Base-by-base conservation (phyloP, 345 rosid species). In the Melaleuca quinquenervia region DNA sequence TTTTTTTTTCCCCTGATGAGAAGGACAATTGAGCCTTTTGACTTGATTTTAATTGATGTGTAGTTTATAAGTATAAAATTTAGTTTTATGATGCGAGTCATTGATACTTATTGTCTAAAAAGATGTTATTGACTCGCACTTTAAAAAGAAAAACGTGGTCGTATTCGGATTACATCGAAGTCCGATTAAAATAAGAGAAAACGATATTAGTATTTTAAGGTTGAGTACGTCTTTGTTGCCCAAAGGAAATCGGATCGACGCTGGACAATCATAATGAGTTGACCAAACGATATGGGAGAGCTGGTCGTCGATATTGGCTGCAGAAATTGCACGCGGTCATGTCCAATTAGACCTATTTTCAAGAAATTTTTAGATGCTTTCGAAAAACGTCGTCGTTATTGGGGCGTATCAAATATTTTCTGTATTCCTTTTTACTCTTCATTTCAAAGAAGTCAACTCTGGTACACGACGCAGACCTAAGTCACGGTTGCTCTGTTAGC, bases 81-180 rank as follows among this genome's bases (percentile, higher is more conserved):
- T 18, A 21, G 12, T 6, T 70, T 8, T 70, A 16, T 70, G 78
- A 32, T 64, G 0, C 1, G 12, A 12, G 22, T 44, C 12, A 1
- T 5, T 1, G 6, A 16, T 8, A 5, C 1, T 29, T 64, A 64
- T 29, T 15, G 6, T 32, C 12, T 64, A 8, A 32, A 6, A 64
- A 0, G 45, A 1, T 64, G 12, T 64, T 62, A 29, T 62, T 29
- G 44, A 29, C 75, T 32, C 3, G 12, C 24, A 8, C 16, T 64
- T 18, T 29, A 8, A 1, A 64, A 64, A 0, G 10, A 62, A 29
- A 29, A 64, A 58, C 22, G 16, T 0, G 1, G 16, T 32, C 6
- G 0, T 0, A 2, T 60, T 1, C 1, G 1, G 6, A 64, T 64
- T 8, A 6, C 32, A 64, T 64, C 0, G 12, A 64, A 15, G 29